These are phyloP conservation scores for Colletotrichum tofieldiae DNA, from an alignment of 2,329 filamentous ascomycete genomes.

Conservation along the genomic window DNA sequence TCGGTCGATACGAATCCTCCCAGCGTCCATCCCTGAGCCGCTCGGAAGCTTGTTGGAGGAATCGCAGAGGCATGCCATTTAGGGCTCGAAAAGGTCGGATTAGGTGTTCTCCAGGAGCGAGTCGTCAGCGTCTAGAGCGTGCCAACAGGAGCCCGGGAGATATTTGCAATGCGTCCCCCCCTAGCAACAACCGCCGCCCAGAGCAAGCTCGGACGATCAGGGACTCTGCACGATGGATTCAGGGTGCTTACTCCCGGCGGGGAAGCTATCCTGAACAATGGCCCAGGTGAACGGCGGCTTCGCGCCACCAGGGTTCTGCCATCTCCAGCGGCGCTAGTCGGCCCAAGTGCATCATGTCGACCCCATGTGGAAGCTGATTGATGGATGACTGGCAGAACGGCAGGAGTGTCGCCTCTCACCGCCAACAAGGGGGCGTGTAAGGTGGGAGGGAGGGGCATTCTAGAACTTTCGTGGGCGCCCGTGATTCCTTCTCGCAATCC, in stretches of 20 bases:
- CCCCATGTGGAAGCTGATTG: too few relatives aligned
- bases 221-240: neutral
- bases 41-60: constrained; percentile 14
- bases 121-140: neutral
- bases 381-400: neutral
- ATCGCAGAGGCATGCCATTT: neutral
- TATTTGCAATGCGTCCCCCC: neutral
- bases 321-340: neutral
- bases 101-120: neutral
- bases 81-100: neutral
- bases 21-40: constrained; percentile 18
- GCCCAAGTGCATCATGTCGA: too few relatives aligned
- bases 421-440: neutral
- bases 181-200: neutral
- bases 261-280: neutral
- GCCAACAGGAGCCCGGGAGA: neutral
- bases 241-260: neutral
- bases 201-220: neutral
- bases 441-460: constrained; percentile 19
- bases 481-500: too few relatives aligned
- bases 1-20: neutral
- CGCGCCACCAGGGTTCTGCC: neutral
- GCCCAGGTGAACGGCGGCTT: neutral
- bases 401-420: constrained; percentile 2
- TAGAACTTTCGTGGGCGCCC: constrained; percentile 27